Base-by-base conservation (phyloP, 371 early-diverging fungal genomes). In the Mortierella sp. region DNA sequence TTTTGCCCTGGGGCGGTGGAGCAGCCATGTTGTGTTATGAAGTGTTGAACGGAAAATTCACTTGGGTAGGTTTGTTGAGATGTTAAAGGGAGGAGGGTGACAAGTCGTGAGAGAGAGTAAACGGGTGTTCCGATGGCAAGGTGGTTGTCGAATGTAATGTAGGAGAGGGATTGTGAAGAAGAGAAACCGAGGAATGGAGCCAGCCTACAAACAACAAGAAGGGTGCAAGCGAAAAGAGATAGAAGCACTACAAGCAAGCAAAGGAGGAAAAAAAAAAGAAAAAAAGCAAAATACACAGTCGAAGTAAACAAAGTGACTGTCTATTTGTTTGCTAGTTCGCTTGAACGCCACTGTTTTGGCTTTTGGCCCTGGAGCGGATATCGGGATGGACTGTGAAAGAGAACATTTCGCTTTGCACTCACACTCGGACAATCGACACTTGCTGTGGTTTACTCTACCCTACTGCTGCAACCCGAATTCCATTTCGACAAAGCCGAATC, bases 1-100 rank as follows among this genome's bases (percentile, higher is more conserved):
- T 87, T 77, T 87, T 87, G 70, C 88, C 88, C 75, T 78, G 77
- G 26, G 80, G 80, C 70, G 87, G 83, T 80, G 83, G 77, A n/a
- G 77, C 81, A 57, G 76, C 81, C 81, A 87, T 83, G 54, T 60
- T 81, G 79, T 76, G 76, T 74, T 60, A 54, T 70, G 26, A 28
- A 38, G 16, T 21, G 13, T 16, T 16, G 60, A n/a, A 38, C 24
- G 26, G 19, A 63, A 70, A 47, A 76, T 52, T 71, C 70, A 63
- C 31, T 65, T 34, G 24, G 21, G 54, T 16, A 21, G 34, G 73
- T 16, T 45, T n/a, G 34, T 45, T 26, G 73, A 28, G 34, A 6
- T 24, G 47, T 58, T 28, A 26, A 58, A 14, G 60, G 26, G 6
- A 31, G 48, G 48, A 60, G 19, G 42, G 60, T 16, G 60, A 31